phyloP scores from a whole-genome alignment of 441 rosid genomes.

The Mallotus repandus region DNA sequence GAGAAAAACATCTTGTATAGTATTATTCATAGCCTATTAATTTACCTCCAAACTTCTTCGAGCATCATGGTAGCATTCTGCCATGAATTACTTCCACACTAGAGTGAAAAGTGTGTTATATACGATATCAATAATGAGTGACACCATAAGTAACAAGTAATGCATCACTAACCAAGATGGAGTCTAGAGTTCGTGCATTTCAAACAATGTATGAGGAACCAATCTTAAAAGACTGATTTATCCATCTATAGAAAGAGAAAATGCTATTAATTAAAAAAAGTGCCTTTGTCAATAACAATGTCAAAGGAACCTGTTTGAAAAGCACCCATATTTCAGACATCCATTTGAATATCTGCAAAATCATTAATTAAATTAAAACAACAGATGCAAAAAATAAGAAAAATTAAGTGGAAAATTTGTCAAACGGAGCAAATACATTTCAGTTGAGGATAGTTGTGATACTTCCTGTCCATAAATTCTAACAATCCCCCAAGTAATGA shows the following conservation, averaged over 20 bases:
- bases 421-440: conserved; percentile 45
- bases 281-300: conserved; percentile 79
- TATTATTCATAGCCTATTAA: conserved; percentile 10
- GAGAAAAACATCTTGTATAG: conserved; percentile 19
- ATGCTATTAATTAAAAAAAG: not conserved
- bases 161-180: conserved; percentile 62
- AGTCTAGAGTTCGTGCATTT: conserved; percentile 77
- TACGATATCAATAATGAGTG: conserved; percentile 12
- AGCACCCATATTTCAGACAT: conserved; percentile 67
- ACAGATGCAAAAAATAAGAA: not conserved
- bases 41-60: conserved; percentile 71
- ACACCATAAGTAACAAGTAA: not conserved
- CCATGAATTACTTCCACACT: conserved; percentile 76
- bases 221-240: not conserved
- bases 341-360: conserved; percentile 62
- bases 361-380: conserved; percentile 12
- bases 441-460: conserved; percentile 55
- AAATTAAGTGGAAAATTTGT: not conserved
- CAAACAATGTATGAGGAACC: conserved; percentile 23
- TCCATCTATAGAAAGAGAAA: not conserved
- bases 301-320: conserved; percentile 63
- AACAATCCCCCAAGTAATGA: not conserved
- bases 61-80: conserved; percentile 71
- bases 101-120: conserved; percentile 3
- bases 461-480: conserved; percentile 45